Evolutionary conservation across 1,284 basidiomycete genomes (phyloP), one percentile per base, ranked within the genome.

Genomic region (Cystobasidium slooffiae): DNA sequence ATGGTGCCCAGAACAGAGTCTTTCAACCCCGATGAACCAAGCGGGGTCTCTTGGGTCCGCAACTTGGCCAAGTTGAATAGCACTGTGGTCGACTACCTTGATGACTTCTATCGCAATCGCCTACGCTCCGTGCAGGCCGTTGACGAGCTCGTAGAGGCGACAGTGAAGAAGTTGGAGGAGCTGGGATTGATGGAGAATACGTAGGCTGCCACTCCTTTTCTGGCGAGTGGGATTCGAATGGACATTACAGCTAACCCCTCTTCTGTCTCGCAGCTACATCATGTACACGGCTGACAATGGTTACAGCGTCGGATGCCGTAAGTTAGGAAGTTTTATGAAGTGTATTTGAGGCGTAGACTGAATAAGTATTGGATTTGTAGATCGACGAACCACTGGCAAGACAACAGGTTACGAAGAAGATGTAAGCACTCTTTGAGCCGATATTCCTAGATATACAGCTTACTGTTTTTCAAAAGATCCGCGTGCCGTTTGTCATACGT

Each of bases 331-430:
- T 49, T n/a, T 12, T 12, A 1, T 14, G 14, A 49, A 12, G 14
- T 1, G 12, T n/a, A 2, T 12, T 49, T n/a, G n/a, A 12, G 3
- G 46, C 46, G n/a, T 12, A 49, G 12, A 49, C 46, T 49, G 46
- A 49, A 12, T 12, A 12, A n/a, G 46, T 12, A 56, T 56, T 61
- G 14, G 24, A 10, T 41, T 61, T 22, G 8, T 77, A 0, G 81
- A 82, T 63, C 79, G 81, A 5, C 78, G 81, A 14, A 78, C 81
- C 65, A 80, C 81, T 0, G 81, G 81, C 6, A 82, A 82, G 75
- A 81, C 81, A 0, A 77, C 80, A 6, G 80, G 79, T 1, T 81
- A 76, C 67, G 81, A 82, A 68, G 81, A 82, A 72, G 81, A 82
- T 76, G 63, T 65, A 24, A 39, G 63, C 20, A 20, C n/a, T 24